Evolutionary conservation across 2,329 filamentous ascomycete genomes (phyloP), one percentile per base, ranked within the genome.

Genomic region (Aspergillus pseudoviridinutans): DNA sequence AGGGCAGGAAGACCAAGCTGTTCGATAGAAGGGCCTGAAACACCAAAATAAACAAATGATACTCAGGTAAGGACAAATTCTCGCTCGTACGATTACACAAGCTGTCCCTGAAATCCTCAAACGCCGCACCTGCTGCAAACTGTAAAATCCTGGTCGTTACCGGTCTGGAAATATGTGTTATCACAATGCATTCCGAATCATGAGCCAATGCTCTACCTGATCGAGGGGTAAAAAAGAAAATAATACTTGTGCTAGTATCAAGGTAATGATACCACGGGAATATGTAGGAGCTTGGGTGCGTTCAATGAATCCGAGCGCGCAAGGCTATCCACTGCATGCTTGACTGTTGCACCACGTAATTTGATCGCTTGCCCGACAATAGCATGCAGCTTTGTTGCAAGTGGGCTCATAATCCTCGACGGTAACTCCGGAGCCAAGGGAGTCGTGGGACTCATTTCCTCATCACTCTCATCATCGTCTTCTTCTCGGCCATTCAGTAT

Each of bases 251-350:
- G 22, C 5, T 14, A 47, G 20, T 4, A 24, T 62, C 53, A 62
- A n/a, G 58, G 55, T 38, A 66, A 53, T n/a, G 61, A 58, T 17
- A 66, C 50, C 22, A 66, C 51, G 12, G 64, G 64, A 22, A 64
- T 54, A 41, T 66, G 62, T 25, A 66, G 41, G 12, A 63, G 20
- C 38, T 49, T 55, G 50, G 49, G 50, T 24, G 46, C 52, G n/a
- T n/a, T 54, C 29, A 32, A 41, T 27, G 46, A 22, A 27, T 50
- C 53, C 53, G 41, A 25, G 38, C 4, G 44, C 41, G 50, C 22
- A 10, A 47, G n/a, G 20, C 14, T 12, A 52, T 41, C 42, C 10
- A 50, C 24, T 3, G 42, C 24, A 17, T 49, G 24, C 41, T 58
- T 47, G 50, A 50, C 27, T n/a, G 49, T 25, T 10, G 50, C 44